A percentile compares a stretch with the other conserved stretches of the same genome.
Evolutionary conservation across 495 filamentous ascomycete species (phyloP).

Genomic region (Aspergillus biplanus): DNA sequence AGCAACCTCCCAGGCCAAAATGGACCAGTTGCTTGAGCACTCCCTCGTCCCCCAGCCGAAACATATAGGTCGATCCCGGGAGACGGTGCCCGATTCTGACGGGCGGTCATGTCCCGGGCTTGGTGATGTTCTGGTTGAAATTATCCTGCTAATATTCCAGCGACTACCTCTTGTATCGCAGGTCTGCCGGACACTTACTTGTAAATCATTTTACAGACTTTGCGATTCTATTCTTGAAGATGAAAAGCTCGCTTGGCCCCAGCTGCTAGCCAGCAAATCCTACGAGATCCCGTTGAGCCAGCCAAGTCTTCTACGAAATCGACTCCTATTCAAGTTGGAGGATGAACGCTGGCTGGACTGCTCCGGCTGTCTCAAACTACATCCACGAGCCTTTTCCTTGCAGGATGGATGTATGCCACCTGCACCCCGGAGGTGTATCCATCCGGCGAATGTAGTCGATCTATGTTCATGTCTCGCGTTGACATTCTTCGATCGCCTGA

Average conservation of each 20-base stretch:
- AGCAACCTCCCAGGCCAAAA: too few relatives aligned
- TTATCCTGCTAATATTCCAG: slow-evolving; percentile 16
- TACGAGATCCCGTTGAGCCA: slow-evolving; percentile 1
- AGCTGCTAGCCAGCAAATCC: slow-evolving; percentile 6
- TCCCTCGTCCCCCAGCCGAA: too few relatives aligned
- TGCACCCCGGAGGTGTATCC: background rate
- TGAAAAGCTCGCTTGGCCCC: slow-evolving; percentile 19
- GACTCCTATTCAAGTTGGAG: slow-evolving; percentile 17
- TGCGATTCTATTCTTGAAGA: slow-evolving; percentile 7
- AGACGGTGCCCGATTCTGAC: too few relatives aligned
- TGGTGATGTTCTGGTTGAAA: slow-evolving; percentile 15
- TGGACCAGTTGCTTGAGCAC: too few relatives aligned
- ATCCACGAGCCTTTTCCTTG: slow-evolving; percentile 2
- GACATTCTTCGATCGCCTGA: slow-evolving; percentile 11
- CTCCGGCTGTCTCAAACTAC: slow-evolving; percentile 17
- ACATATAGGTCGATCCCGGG: too few relatives aligned
- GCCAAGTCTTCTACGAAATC: slow-evolving; percentile 3
- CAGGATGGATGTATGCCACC: too few relatives aligned
- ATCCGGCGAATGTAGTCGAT: slow-evolving; percentile 32
- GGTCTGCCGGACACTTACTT: slow-evolving; percentile 23
- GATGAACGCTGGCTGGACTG: slow-evolving; percentile 18
- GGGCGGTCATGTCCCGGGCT: too few relatives aligned
- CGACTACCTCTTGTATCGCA: slow-evolving; percentile 13
- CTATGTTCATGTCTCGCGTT: slow-evolving; percentile 24
- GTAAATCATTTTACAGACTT: slow-evolving; percentile 18